Conservation (phyloP, 2,329 filamentous ascomycete genomes). For the Aspergillus sp. region DNA sequence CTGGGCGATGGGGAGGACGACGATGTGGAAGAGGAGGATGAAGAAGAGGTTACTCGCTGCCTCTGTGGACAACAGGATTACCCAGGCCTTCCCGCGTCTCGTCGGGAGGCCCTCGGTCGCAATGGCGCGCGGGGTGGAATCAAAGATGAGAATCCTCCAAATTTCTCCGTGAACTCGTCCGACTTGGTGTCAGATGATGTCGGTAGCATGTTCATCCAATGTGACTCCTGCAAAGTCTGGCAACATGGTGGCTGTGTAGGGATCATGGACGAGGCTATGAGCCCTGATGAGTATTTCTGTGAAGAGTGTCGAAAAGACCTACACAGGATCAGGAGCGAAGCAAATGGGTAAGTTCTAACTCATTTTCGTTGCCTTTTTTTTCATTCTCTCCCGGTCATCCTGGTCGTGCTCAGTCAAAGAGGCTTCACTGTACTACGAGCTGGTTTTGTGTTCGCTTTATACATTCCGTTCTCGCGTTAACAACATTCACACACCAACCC, state of each 20-base stretch:
- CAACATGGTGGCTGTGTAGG: conserved; percentile 97
- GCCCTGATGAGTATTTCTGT: conserved; percentile 96
- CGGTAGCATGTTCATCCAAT: conserved; percentile 95
- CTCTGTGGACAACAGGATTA: conserved; percentile 95
- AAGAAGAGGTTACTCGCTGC: conserved; percentile 93
- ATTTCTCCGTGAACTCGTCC: conserved; percentile 59
- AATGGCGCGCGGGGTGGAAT: conserved; percentile 51
- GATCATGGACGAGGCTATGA: conserved; percentile 89
- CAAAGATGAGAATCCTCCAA: conserved; percentile 60
- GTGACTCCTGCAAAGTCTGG: conserved; percentile 97
- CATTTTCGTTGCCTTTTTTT: neutral
- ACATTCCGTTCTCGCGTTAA: neutral
- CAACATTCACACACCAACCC: neutral
- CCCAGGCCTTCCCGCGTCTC: conserved; percentile 69
- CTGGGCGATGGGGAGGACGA: conserved; percentile 49
- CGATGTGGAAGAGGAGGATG: conserved; percentile 66
- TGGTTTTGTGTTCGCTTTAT: neutral
- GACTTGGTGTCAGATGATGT: conserved; percentile 73
- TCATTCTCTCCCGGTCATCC: neutral
- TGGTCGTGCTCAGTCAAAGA: neutral
- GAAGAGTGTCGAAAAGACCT: conserved; percentile 90
- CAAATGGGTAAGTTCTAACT: conserved; percentile 72
- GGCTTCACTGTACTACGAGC: neutral
- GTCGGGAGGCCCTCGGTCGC: conserved; percentile 57
- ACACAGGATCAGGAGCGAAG: conserved; percentile 77